These are phyloP conservation scores for Termitomyces bulborhizus DNA, from an alignment of 768 basidiomycete species.

Conservation along the genomic window DNA sequence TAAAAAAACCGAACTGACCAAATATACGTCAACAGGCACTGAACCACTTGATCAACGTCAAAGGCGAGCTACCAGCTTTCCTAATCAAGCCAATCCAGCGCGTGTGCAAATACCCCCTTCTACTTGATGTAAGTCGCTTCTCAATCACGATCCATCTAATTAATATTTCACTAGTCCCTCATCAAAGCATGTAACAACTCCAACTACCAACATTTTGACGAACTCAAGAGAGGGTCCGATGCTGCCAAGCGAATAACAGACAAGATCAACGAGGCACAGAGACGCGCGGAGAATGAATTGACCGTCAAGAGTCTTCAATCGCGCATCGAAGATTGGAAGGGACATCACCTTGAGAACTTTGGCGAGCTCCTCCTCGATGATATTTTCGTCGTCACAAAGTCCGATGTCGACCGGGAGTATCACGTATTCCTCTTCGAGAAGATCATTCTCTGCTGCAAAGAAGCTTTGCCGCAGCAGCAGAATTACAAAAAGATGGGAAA, in stretches of 20 bases:
- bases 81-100: constrained; percentile 98
- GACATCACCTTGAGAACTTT: constrained; percentile 91
- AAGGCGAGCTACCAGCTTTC: constrained; percentile 91
- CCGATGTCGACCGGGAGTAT: constrained; percentile 94
- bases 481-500: constrained; percentile 68
- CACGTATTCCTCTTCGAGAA: constrained; percentile 98
- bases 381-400: constrained; percentile 93
- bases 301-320: constrained; percentile 81
- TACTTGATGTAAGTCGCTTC: constrained; percentile 68
- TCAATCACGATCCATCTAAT: background rate
- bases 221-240: constrained; percentile 77
- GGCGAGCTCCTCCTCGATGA: constrained; percentile 94
- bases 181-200: constrained; percentile 61
- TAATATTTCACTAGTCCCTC: constrained; percentile 45
- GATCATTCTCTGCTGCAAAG: constrained; percentile 98
- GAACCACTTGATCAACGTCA: constrained; percentile 82
- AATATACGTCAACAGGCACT: constrained; percentile 52
- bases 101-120: constrained; percentile 95
- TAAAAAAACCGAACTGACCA: constrained; percentile 24
- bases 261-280: constrained; percentile 92
- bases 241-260: constrained; percentile 92
- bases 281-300: constrained; percentile 84
- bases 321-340: constrained; percentile 98
- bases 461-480: constrained; percentile 54
- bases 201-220: constrained; percentile 68